These are phyloP conservation scores for Grosmannia serpens DNA, from an alignment of 2,329 filamentous ascomycete species.

Conservation along the genomic window DNA sequence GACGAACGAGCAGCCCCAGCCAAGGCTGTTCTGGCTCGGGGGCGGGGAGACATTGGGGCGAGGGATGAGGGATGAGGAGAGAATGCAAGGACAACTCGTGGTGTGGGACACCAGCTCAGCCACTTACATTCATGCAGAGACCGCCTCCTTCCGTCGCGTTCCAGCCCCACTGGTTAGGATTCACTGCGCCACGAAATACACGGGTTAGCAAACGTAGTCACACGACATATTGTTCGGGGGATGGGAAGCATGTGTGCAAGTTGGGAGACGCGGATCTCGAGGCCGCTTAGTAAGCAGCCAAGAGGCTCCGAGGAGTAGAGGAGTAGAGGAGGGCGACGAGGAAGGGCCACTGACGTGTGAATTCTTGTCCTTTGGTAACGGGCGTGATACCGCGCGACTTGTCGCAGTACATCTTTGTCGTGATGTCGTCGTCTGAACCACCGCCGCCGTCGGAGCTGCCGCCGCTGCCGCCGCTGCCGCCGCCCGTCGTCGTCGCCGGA, in stretches of 20 bases:
- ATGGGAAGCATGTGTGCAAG: not conserved
- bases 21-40: too few species aligned
- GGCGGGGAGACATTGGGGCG: not conserved
- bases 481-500: constrained; percentile 12
- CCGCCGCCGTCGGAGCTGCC: constrained; percentile 2
- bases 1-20: too few species aligned
- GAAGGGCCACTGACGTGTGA: constrained; percentile 30
- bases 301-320: not conserved
- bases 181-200: constrained; percentile 25
- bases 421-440: constrained; percentile 14
- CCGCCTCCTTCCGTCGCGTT: constrained; percentile 23
- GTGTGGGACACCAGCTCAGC: not conserved
- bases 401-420: constrained; percentile 27
- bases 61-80: not conserved
- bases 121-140: constrained; percentile 42
- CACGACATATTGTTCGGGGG: not conserved
- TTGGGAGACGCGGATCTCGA: too few species aligned
- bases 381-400: constrained; percentile 33
- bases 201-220: not conserved
- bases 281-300: not conserved
- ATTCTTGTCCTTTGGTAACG: constrained; percentile 29
- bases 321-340: not conserved
- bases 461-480: constrained; percentile 4
- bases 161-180: constrained; percentile 45
- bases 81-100: not conserved